Base-by-base conservation (phyloP, 2,329 filamentous ascomycete genomes). In the Ophiostoma sp. region DNA sequence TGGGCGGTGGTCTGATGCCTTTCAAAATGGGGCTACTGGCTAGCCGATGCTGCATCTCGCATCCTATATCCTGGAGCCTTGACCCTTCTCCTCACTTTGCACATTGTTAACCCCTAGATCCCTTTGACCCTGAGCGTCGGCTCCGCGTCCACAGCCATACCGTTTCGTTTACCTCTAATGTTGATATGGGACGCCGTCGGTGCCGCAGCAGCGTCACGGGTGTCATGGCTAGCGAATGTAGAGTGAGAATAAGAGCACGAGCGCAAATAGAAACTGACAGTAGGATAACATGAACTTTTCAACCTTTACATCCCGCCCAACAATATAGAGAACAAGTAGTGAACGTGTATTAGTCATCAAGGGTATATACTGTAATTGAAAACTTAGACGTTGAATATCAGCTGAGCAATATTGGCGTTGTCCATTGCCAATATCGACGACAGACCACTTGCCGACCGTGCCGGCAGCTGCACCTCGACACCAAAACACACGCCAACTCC, bases 1-100 rank as follows among this genome's bases (percentile, higher is more conserved):
- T 33, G 23, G 23, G 15, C 15, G 57, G 57, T 62, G 57, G 57
- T 35, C 57, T 62, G 57, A 62, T 62, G 57, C 57, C 57, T 62
- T 62, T 62, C 27, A 62, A 62, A 62, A 62, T 35, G 57, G 57
- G 13, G 57, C 27, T 20, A 11, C 48, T 57, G 23, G 17, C 44
- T 48, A 48, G 44, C n/a, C 44, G 5, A 48, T 48, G 44, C 44
- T 48, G 44, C 44, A 48, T 48, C 44, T 48, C 44, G 44, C 44
- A 48, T 48, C 44, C 44, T 57, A n/a, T 17, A 57, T 57, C 23
- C 13, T 52, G 23, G 52, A 57, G n/a, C 52, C 57, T 62, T 31
- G 57, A 62, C 27, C 57, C 52, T 57, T 57, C 44, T 54, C 48
- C 48, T 57, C 52, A 57, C 6, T 48, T 48, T 57, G n/a, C 52